phyloP scores from a whole-genome alignment of 768 basidiomycete genomes.

The Boletus pseudopeckii region DNA sequence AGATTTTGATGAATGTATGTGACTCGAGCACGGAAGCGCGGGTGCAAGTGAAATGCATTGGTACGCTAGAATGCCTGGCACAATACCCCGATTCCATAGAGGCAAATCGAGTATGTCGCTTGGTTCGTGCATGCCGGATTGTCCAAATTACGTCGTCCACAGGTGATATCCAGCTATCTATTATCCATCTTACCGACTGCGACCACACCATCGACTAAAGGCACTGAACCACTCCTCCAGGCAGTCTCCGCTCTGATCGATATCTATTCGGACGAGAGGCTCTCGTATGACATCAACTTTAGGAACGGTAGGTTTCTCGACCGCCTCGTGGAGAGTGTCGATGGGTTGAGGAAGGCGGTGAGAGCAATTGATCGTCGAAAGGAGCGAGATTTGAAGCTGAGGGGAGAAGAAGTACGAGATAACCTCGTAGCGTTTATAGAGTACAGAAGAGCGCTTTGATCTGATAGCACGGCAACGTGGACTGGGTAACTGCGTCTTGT shows the following conservation, averaged over 20 bases:
- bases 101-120: conserved; percentile 43
- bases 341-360: conserved; percentile 59
- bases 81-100: conserved; percentile 61
- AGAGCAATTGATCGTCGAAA: conserved; percentile 64
- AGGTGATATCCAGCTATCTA: conserved; percentile 66
- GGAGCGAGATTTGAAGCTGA: conserved; percentile 57
- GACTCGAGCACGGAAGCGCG: conserved; percentile 50
- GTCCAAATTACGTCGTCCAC: background rate
- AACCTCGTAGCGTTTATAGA: conserved; percentile 74
- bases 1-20: conserved; percentile 64
- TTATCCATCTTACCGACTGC: conserved; percentile 57
- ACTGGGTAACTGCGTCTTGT: conserved; percentile 54
- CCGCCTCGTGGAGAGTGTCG: conserved; percentile 54
- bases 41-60: conserved; percentile 75
- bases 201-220: conserved; percentile 37
- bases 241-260: conserved; percentile 82
- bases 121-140: background rate
- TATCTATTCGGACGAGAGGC: conserved; percentile 85
- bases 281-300: conserved; percentile 81
- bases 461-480: conserved; percentile 68
- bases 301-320: conserved; percentile 55
- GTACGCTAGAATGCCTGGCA: conserved; percentile 82
- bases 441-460: conserved; percentile 59
- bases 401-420: conserved; percentile 74
- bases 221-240: conserved; percentile 72